A percentile compares a stretch with the other conserved stretches of the same genome.
phyloP scores from a whole-genome alignment of 140 eudicot genomes.

The Bidens hawaiensis region DNA sequence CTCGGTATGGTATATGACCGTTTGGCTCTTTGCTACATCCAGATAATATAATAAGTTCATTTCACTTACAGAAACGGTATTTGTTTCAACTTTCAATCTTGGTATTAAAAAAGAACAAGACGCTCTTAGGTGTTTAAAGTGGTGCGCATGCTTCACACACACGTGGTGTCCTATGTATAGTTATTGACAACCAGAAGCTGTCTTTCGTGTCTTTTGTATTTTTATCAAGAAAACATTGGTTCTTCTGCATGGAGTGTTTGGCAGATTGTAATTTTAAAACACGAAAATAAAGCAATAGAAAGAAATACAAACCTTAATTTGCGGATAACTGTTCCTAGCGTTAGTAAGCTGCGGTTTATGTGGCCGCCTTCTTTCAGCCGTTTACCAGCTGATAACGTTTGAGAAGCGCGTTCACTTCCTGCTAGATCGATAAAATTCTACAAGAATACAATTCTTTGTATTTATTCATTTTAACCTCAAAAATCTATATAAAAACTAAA shows the following conservation, averaged over 20 bases:
- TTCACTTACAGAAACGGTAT: background rate
- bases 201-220: too few species aligned
- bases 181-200: too few species aligned
- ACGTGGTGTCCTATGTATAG: too few species aligned
- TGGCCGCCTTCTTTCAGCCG: constrained; percentile 76
- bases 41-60: background rate
- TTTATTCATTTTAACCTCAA: background rate
- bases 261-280: background rate
- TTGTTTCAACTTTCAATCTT: background rate
- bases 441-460: background rate
- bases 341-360: constrained; percentile 75
- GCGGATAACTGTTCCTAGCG: constrained; percentile 76
- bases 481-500: background rate
- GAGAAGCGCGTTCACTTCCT: constrained; percentile 90
- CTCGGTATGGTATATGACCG: constrained; percentile 85
- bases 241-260: background rate
- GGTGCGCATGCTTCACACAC: too few species aligned
- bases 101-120: too few species aligned
- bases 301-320: constrained; percentile 40
- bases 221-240: too few species aligned
- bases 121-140: too few species aligned
- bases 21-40: constrained; percentile 64
- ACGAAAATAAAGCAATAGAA: background rate
- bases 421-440: constrained; percentile 89
- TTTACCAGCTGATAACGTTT: constrained; percentile 49